Evolutionary conservation across 495 filamentous ascomycete species (phyloP).

Genomic region (Talaromyces ruber): DNA sequence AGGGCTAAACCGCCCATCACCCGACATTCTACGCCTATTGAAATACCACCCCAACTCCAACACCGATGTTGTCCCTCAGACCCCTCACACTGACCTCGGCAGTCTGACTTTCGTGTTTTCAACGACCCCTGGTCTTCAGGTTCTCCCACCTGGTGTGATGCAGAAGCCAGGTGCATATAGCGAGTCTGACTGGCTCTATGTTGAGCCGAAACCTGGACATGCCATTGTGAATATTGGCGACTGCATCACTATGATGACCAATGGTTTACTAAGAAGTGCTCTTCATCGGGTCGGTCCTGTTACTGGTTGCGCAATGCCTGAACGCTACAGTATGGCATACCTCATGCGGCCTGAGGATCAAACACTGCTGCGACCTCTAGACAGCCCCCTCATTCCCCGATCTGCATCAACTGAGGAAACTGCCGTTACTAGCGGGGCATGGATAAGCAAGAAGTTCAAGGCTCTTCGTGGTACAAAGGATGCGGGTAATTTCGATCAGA

Average conservation of each 20-base stretch:
- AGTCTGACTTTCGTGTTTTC: slow-evolving; percentile 49
- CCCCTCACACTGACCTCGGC: slow-evolving; percentile 47
- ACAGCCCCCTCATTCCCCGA: neutral
- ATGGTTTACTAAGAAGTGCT: slow-evolving; percentile 39
- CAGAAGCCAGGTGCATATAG: slow-evolving; percentile 6
- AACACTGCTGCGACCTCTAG: neutral
- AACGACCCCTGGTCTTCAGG: slow-evolving; percentile 47
- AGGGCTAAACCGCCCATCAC: neutral
- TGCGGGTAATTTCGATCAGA: neutral
- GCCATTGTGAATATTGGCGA: slow-evolving; percentile 52
- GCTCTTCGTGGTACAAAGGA: neutral
- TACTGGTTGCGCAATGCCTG: neutral
- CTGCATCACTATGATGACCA: slow-evolving; percentile 42
- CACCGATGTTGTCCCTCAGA: neutral
- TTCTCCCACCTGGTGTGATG: slow-evolving; percentile 29
- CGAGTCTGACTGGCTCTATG: slow-evolving; percentile 36
- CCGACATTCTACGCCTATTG: neutral
- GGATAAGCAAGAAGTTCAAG: neutral
- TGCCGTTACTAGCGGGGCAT: neutral
- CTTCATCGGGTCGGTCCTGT: slow-evolving; percentile 48
- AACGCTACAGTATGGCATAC: slow-evolving; percentile 9
- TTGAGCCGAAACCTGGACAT: slow-evolving; percentile 37
- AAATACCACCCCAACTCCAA: neutral
- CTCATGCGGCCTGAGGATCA: slow-evolving; percentile 10
- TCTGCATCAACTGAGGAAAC: neutral